Conservation (phyloP, 2,329 filamentous ascomycete genomes). For the Colletotrichum orchidophilum region DNA sequence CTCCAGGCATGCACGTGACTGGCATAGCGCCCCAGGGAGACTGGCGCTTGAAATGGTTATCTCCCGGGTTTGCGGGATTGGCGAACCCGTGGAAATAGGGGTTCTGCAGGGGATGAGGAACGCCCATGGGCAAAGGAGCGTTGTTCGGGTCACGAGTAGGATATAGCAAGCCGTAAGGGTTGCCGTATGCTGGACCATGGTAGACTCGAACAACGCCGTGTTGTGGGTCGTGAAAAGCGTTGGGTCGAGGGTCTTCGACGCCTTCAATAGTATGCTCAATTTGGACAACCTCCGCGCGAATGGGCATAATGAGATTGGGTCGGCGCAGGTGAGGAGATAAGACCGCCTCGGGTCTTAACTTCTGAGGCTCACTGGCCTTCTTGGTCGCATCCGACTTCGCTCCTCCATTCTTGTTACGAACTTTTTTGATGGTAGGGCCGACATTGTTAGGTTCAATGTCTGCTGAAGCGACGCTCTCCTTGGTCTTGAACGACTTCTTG, state of each 20-base stretch:
- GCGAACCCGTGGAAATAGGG: slow-evolving; percentile 53
- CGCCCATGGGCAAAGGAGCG: slow-evolving; percentile 50
- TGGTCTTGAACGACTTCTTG: slow-evolving; percentile 32
- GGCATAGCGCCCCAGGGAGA: slow-evolving; percentile 25
- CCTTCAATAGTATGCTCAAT: slow-evolving; percentile 65
- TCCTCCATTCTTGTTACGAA: background rate
- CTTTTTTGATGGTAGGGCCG: slow-evolving; percentile 9
- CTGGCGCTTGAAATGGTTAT: slow-evolving; percentile 19
- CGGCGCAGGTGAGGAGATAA: slow-evolving; percentile 45
- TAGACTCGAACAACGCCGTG: slow-evolving; percentile 65
- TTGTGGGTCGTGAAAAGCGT: slow-evolving; percentile 66
- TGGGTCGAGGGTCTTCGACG: slow-evolving; percentile 63
- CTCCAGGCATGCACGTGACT: slow-evolving; percentile 19
- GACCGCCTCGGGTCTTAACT: slow-evolving; percentile 35
- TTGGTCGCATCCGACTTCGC: slow-evolving; percentile 27
- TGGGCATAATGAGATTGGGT: slow-evolving; percentile 58
- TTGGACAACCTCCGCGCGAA: slow-evolving; percentile 59
- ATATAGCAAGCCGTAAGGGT: slow-evolving; percentile 58
- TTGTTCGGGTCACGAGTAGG: slow-evolving; percentile 47
- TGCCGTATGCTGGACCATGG: slow-evolving; percentile 65
- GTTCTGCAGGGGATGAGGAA: slow-evolving; percentile 54
- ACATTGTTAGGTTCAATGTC: slow-evolving; percentile 15
- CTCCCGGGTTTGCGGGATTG: slow-evolving; percentile 33
- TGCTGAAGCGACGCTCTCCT: background rate
- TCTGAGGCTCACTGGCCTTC: slow-evolving; percentile 35